Conservation (phyloP, 2,329 filamentous ascomycete species). For the Paecilomyces sp. region DNA sequence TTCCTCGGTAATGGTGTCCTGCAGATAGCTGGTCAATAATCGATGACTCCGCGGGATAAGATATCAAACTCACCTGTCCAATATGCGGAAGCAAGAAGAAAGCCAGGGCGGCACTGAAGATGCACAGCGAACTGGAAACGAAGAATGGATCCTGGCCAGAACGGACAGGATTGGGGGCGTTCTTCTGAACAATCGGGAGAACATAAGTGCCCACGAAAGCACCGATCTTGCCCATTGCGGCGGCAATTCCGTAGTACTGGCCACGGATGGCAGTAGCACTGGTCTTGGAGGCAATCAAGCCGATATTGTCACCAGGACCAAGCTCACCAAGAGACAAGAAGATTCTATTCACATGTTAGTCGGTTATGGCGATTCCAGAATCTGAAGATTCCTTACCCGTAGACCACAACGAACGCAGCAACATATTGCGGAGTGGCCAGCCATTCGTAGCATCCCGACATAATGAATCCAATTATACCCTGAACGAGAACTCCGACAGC, state of each 20-base stretch:
- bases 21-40: conserved; percentile 12
- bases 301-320: conserved; percentile 87
- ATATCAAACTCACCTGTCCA: conserved; percentile 40
- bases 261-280: conserved; percentile 83
- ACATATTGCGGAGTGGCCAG: conserved; percentile 63
- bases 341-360: conserved; percentile 36
- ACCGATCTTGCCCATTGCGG: conserved; percentile 40
- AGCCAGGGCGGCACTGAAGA: conserved; percentile 63
- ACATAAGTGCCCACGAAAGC: conserved; percentile 83
- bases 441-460: conserved; percentile 69
- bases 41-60: background rate
- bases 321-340: conserved; percentile 73
- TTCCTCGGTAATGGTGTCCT: conserved; percentile 77
- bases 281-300: conserved; percentile 77
- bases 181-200: conserved; percentile 61
- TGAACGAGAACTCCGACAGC: conserved; percentile 65
- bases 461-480: conserved; percentile 76
- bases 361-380: background rate
- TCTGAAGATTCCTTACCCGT: conserved; percentile 43
- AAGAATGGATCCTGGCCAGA: conserved; percentile 83
- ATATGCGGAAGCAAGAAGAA: conserved; percentile 68
- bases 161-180: conserved; percentile 48
- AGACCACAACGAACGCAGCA: conserved; percentile 70
- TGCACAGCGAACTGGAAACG: conserved; percentile 68
- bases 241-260: conserved; percentile 54